Base-by-base conservation (phyloP, 2,329 filamentous ascomycete genomes). In the Epichloe typhina region DNA sequence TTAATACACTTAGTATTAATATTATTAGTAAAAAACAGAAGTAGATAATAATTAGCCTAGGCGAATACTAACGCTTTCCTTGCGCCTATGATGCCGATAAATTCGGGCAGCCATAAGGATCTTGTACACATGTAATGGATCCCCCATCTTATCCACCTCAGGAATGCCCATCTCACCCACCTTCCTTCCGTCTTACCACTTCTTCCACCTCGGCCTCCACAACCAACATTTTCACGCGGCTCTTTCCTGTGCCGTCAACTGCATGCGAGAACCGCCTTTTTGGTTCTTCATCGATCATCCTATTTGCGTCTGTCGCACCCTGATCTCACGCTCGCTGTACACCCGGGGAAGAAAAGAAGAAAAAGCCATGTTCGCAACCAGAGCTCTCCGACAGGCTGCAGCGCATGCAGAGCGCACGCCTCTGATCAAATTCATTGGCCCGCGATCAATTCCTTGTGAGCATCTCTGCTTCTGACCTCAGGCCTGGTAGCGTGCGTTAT, bases 371-470 rank as follows among this genome's bases (percentile, higher is more conserved):
- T 73, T 76, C 56, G 68, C 74, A 46, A 79, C 79, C 52, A 70
- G 71, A 62, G 69, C 68, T 55, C 72, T 82, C 50, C 77, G 78
- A 59, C 77, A 79, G 69, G 76, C 74, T 58, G 75, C 75, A 57
- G 74, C 74, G 62, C 74, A 76, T 61, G 74, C 74, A 56, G 76
- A 80, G 71, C 78, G 79, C 60, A 73, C 72, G 48, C 80, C 80
- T 54, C 65, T 80, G 61, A 83, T 83, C 66, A 72, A 71, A 61
- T 83, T 83, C 66, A 61, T 83, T 52, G 80, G 79, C 60, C 79
- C 76, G 66, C 72, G 80, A 59, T 67, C 73, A 51, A 72, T 77
- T 62, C 80, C 79, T 59, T 64, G 79, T 83, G 39, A 51, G 56
- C 13, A 37, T 44, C 15, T 31, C 7, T 5, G 12, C 37, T 11